A percentile compares a stretch with the other conserved stretches of the same genome.
Conservation (phyloP, 306 rosid species). For the Corylus americana region DNA sequence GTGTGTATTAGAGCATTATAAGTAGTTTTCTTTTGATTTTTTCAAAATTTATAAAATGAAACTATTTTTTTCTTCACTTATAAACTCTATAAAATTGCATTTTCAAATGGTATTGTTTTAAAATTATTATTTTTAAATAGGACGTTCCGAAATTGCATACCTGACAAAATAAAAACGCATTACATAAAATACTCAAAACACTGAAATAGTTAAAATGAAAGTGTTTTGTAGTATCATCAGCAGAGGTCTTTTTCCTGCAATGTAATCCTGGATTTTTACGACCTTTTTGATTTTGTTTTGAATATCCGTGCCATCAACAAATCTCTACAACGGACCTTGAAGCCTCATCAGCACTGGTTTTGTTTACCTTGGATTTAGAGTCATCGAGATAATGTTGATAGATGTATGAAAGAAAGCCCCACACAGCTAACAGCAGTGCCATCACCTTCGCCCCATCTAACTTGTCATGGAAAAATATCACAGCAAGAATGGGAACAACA, state of each 20-base stretch:
- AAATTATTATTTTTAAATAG: too few relatives aligned
- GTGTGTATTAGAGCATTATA: too few relatives aligned
- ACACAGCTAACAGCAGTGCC: conserved; percentile 55
- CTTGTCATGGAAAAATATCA: conserved; percentile 50
- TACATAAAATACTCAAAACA: too few relatives aligned
- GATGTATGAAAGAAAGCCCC: conserved; percentile 61
- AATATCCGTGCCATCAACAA: not conserved
- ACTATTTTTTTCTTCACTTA: too few relatives aligned
- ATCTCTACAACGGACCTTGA: conserved; percentile 5
- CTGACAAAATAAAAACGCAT: too few relatives aligned
- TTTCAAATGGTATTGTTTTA: too few relatives aligned
- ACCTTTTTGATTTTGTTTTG: not conserved
- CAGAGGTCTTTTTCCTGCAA: not conserved
- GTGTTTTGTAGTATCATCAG: not conserved
- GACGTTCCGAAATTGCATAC: too few relatives aligned
- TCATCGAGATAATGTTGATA: conserved; percentile 60
- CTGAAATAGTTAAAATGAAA: too few relatives aligned
- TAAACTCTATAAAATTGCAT: too few relatives aligned
- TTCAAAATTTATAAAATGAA: too few relatives aligned
- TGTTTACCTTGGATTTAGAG: conserved; percentile 31
- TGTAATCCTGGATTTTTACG: not conserved
- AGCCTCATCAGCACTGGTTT: conserved; percentile 21
- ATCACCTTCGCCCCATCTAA: conserved; percentile 51
- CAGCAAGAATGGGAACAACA: conserved; percentile 49
- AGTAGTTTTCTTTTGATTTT: too few relatives aligned